Evolutionary conservation across 2,329 filamentous ascomycete genomes (phyloP).

Genomic region (Colletotrichum scovillei): DNA sequence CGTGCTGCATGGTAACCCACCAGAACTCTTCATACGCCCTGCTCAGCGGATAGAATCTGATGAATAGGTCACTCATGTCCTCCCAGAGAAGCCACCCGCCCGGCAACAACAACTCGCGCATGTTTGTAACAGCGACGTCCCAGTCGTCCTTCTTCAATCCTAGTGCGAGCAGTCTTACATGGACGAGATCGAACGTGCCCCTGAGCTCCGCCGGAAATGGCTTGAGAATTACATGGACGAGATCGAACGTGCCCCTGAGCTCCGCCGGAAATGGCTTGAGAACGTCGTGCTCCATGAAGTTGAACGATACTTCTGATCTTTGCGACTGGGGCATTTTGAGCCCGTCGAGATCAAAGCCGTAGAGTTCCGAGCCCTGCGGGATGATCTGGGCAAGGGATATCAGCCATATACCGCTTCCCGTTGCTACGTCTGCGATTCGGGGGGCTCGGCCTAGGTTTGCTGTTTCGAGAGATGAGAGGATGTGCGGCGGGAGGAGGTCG

Average conservation of each 20-base stretch:
- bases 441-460: not conserved
- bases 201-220: constrained; percentile 28
- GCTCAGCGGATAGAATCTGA: constrained; percentile 21
- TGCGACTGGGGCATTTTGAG: constrained; percentile 32
- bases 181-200: constrained; percentile 37
- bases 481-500: constrained; percentile 19
- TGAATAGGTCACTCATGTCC: constrained; percentile 25
- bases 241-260: constrained; percentile 32
- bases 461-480: constrained; percentile 2
- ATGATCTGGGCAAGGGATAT: constrained; percentile 27
- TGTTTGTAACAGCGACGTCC: constrained; percentile 26
- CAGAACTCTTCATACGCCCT: constrained; percentile 30
- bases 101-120: constrained; percentile 32
- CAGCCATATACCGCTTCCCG: constrained; percentile 40
- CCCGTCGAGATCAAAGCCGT: constrained; percentile 38
- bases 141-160: constrained; percentile 36
- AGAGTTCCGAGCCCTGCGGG: constrained; percentile 16
- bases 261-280: constrained; percentile 34
- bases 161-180: constrained; percentile 34
- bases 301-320: constrained; percentile 8
- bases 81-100: constrained; percentile 39
- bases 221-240: constrained; percentile 38
- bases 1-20: constrained; percentile 20
- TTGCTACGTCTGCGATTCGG: constrained; percentile 38
- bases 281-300: constrained; percentile 25